Conservation (phyloP, 176 grass and related monocot genomes). For the Avena insularis region DNA sequence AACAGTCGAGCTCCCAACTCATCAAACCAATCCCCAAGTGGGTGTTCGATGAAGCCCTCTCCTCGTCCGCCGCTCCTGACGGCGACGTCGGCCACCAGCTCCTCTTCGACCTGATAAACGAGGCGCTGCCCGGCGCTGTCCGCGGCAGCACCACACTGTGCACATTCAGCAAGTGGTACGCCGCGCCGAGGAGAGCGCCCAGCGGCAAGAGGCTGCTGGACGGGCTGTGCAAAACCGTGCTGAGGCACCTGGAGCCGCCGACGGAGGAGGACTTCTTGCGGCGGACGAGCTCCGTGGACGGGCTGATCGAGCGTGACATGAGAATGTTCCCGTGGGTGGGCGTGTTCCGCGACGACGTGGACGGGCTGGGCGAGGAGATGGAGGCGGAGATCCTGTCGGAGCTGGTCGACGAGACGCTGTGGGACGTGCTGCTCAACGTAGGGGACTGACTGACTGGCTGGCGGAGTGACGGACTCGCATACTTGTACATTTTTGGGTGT, state of each 20-base stretch:
- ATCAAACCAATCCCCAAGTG: conserved; percentile 65
- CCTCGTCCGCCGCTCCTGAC: background rate
- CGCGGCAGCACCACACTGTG: conserved; percentile 32
- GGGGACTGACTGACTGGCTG: conserved; percentile 31
- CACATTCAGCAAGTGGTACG: conserved; percentile 56
- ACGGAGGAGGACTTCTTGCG: background rate
- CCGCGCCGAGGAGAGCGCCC: conserved; percentile 10
- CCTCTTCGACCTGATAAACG: conserved; percentile 83
- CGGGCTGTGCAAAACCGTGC: conserved; percentile 51
- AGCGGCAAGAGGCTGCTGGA: conserved; percentile 63
- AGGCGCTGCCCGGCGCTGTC: conserved; percentile 55
- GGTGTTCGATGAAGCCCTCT: conserved; percentile 70
- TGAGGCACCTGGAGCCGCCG: conserved; percentile 32
- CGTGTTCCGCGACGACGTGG: conserved; percentile 59
- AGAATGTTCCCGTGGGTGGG: conserved; percentile 58
- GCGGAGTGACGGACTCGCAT: conserved; percentile 28
- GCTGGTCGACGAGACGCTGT: conserved; percentile 75
- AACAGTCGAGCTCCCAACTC: conserved; percentile 19
- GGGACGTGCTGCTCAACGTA: conserved; percentile 75
- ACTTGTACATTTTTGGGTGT: conserved; percentile 48
- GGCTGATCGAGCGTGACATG: conserved; percentile 72
- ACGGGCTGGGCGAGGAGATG: conserved; percentile 53
- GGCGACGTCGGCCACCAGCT: conserved; percentile 54
- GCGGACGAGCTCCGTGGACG: conserved; percentile 50
- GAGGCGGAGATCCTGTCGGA: conserved; percentile 70